Evolutionary conservation across 306 rosid species (phyloP), one percentile per base, ranked within the genome.

Genomic region (Lupinus albus): DNA sequence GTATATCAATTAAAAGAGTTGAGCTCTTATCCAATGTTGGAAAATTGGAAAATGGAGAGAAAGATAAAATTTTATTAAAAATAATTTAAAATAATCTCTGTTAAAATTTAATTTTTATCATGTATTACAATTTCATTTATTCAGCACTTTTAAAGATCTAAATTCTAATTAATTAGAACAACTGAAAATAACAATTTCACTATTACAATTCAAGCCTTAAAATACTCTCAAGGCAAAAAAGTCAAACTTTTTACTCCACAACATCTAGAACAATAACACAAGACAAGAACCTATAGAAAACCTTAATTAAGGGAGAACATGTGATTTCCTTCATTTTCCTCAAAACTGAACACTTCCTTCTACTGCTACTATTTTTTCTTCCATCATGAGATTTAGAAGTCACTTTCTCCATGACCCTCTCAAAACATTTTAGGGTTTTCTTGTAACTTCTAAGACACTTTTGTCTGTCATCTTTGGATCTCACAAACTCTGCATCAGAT

Each of bases 371-470:
- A 44, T 38, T 63, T 75, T 64, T 71, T 21, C 47, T 67, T 59
- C 46, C 35, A 5, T 17, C 9, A 54, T 25, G 8, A n/a, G 17
- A 68, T 1, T n/a, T 59, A 5, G 45, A 42, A 42, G 64, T 59
- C 64, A 91, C 76, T 62, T 66, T 91, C 68, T 82, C 80, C 74
- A 78, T 91, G 2, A 87, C 84, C 33, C 72, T 79, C 6, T 89
- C 87, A 17, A 91, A 86, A 33, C 91, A 91, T 53, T 85, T 86
- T 74, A 82, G 89, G 1, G 96, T 82, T 47, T 80, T 87, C 78
- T 70, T 86, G 75, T 92, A 92, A 80, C 98, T 92, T 39, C 89
- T 64, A 2, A 92, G 85, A 47, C 84, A 92, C 84, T 89, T 76
- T 72, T 92, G 98, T 61, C 98, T 84, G 86, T 78, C 56, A 0